Conservation (phyloP, 306 rosid genomes). For the Boehmeria nivea region DNA sequence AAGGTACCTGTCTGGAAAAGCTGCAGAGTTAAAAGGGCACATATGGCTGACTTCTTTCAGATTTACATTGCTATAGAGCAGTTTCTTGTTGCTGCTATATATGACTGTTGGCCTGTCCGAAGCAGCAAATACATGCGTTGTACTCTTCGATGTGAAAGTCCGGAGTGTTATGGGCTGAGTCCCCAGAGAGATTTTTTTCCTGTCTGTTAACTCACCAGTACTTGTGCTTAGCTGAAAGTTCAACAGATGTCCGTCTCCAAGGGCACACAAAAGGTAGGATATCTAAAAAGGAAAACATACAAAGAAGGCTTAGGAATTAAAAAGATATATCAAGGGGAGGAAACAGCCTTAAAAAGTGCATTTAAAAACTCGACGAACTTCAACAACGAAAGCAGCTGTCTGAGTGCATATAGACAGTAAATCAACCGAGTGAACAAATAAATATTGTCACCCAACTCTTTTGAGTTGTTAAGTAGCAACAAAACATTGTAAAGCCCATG, state of each 20-base stretch:
- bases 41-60: slow-evolving; percentile 97
- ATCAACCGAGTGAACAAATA: too few species aligned
- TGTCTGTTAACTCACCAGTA: slow-evolving; percentile 78
- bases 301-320: not conserved
- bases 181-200: slow-evolving; percentile 97
- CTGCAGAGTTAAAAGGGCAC: slow-evolving; percentile 99
- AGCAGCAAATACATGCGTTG: slow-evolving; percentile 96
- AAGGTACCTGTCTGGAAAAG: slow-evolving; percentile 93
- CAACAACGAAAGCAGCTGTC: not conserved
- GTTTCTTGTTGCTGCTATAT: slow-evolving; percentile 91
- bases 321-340: not conserved
- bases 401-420: too few species aligned
- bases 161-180: slow-evolving; percentile 98
- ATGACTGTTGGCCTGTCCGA: slow-evolving; percentile 98
- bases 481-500: not conserved
- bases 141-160: slow-evolving; percentile 88
- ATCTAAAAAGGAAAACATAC: slow-evolving; percentile 43
- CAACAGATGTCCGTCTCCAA: slow-evolving; percentile 95
- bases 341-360: not conserved
- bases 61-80: slow-evolving; percentile 92
- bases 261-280: slow-evolving; percentile 88
- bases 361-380: not conserved
- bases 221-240: slow-evolving; percentile 75
- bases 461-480: too few species aligned
- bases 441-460: too few species aligned